Base-by-base conservation (phyloP, 495 filamentous ascomycete genomes). In the Schizothecium vesticola region DNA sequence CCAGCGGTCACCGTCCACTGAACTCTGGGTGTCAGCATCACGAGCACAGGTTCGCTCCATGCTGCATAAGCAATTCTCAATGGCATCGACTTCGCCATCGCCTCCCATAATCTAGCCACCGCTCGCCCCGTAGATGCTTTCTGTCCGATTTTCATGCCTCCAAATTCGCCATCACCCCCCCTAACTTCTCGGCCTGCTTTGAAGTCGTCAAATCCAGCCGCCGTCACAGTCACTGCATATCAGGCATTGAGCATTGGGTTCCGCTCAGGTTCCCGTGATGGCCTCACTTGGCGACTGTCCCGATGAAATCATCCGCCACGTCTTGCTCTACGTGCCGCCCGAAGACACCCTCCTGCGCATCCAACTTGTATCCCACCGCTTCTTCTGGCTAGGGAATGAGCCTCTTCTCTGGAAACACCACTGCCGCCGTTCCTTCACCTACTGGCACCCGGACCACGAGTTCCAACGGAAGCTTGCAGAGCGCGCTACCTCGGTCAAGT, bases 321-420 rank as follows among this genome's bases (percentile, higher is more conserved):
- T 94, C 66, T 78, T 94, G 63, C 83, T 80, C 67, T 85, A 84
- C 69, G 78, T 90, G 28, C 76, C 86, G 22, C 88, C 91, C 24
- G 75, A 81, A 55, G 80, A 86, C 60, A 80, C 76, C 28, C 74
- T 88, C 29, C 31, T 62, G 33, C 71, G 67, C 72, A 63, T 94
- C 64, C 85, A 90, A 70, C 77, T 79, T 31, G 84, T 90, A 13
- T 91, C 87, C 62, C 87, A 82, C 62, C 86, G 86, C 61, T 88
- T 94, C 73, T 78, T 86, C 70, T 79, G 82, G 62, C 79, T 94
- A 51, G 85, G 86, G 24, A 86, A 87, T 66, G 89, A 92, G 66
- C 86, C 90, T 25, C 77, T 93, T 16, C 79, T 97, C 67, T 97
- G 94, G 93, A 89, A 88, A 62, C 77, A 85, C 73, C 87, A 93